A percentile compares a stretch with the other conserved stretches of the same genome.
Conservation (phyloP, 225 moss, liverwort and hornwort species). For the Asterella californica region DNA sequence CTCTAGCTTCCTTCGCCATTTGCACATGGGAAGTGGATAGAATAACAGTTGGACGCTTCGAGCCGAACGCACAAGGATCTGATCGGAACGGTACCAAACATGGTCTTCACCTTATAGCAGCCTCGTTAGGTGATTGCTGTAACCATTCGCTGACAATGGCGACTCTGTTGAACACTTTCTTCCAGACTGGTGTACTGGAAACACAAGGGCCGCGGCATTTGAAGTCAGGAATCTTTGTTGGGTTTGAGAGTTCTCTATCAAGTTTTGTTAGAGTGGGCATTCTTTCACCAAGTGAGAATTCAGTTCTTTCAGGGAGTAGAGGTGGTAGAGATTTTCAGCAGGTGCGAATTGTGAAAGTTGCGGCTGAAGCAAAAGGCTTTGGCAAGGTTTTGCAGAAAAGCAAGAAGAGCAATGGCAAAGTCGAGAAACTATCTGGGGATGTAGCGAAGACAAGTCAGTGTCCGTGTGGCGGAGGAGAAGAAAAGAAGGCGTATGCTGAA, state of each 20-base stretch:
- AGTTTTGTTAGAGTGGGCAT: background rate
- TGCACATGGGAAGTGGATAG: background rate
- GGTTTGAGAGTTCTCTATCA: background rate
- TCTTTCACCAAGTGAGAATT: background rate
- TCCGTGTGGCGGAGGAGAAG: conserved; percentile 74
- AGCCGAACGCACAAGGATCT: background rate
- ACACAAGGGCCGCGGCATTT: background rate
- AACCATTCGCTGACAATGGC: background rate
- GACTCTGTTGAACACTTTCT: background rate
- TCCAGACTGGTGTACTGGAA: background rate
- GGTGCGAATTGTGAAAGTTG: background rate
- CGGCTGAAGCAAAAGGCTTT: conserved; percentile 60
- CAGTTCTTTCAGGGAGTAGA: background rate
- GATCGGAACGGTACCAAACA: background rate
- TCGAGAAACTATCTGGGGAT: conserved; percentile 20
- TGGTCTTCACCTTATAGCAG: background rate
- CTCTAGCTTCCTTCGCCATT: background rate
- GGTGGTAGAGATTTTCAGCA: background rate
- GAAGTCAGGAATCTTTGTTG: background rate
- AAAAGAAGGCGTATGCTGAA: conserved; percentile 40
- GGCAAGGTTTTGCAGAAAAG: conserved; percentile 51
- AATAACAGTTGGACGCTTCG: background rate
- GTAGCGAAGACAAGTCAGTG: conserved; percentile 38
- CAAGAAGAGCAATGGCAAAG: conserved; percentile 21
- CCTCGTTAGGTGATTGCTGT: background rate